Percentiles rank a stretch among this genome's conserved stretches.
phyloP scores from a whole-genome alignment of 2,329 filamentous ascomycete species.

The Ophiostoma piceae region DNA sequence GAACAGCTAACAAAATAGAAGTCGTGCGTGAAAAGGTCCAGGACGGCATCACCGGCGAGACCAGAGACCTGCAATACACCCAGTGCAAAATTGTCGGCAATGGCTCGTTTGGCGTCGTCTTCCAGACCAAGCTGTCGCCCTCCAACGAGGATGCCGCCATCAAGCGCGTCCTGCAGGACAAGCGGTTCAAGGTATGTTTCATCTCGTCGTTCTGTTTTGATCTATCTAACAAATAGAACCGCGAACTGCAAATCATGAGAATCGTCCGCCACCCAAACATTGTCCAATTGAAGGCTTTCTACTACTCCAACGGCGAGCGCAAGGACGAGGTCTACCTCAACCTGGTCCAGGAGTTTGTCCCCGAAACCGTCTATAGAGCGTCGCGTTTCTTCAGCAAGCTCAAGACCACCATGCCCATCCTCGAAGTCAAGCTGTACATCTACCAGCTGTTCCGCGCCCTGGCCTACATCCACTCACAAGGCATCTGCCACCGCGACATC shows the following conservation, averaged over 20 bases:
- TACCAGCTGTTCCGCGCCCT: conserved; percentile 98
- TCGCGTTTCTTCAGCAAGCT: conserved; percentile 99
- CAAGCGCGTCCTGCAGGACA: conserved; percentile 97
- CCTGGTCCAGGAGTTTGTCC: conserved; percentile 94
- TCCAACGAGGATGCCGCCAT: conserved; percentile 97
- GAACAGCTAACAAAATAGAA: conserved; percentile 52
- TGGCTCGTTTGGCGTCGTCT: conserved; percentile 96
- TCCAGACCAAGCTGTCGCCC: conserved; percentile 98
- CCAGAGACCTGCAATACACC: conserved; percentile 93
- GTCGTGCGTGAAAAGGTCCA: conserved; percentile 98
- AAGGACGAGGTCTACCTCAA: conserved; percentile 99
- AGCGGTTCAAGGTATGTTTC: conserved; percentile 85
- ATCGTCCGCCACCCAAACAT: conserved; percentile 99
- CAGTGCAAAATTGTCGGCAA: conserved; percentile 99
- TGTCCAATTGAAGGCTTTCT: conserved; percentile 97
- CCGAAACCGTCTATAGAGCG: conserved; percentile 95
- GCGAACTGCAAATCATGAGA: conserved; percentile 98
- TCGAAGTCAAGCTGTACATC: conserved; percentile 98
- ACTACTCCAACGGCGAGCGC: conserved; percentile 97
- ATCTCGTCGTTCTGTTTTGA: not conserved
- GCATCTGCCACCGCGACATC: conserved; percentile 98
- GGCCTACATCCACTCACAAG: conserved; percentile 98
- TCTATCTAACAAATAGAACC: conserved; percentile 59
- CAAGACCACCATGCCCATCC: conserved; percentile 98
- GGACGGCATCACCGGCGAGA: conserved; percentile 94